These are phyloP conservation scores for California macrophylla DNA, from an alignment of 441 rosid genomes.

Conservation along the genomic window DNA sequence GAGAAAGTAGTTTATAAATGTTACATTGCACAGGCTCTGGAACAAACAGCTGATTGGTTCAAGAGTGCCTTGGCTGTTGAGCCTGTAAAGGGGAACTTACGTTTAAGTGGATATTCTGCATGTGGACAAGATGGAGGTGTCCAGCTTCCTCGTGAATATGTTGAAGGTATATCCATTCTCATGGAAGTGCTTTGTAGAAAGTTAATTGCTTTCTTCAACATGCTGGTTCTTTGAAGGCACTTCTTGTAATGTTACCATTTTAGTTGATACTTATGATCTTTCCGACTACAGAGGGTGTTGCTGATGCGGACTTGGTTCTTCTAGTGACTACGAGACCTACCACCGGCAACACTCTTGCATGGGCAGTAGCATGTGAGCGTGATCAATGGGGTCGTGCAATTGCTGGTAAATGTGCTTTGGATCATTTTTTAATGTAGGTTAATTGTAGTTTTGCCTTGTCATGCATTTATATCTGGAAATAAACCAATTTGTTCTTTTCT, in stretches of 20 bases:
- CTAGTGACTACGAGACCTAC: slow-evolving; percentile 97
- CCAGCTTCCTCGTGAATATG: slow-evolving; percentile 84
- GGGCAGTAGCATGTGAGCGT: slow-evolving; percentile 99
- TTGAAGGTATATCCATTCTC: slow-evolving; percentile 54
- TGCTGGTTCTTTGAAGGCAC: background rate
- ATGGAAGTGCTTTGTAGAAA: slow-evolving; percentile 14
- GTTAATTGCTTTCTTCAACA: slow-evolving; percentile 4
- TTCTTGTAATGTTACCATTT: slow-evolving; percentile 1
- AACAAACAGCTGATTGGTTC: slow-evolving; percentile 90
- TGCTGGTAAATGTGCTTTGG: slow-evolving; percentile 50
- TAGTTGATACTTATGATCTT: slow-evolving; percentile 7
- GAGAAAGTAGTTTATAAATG: slow-evolving; percentile 19
- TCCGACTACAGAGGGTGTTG: slow-evolving; percentile 59
- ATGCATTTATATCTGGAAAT: slow-evolving; percentile 16
- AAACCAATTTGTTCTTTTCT: slow-evolving; percentile 7
- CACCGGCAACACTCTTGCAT: slow-evolving; percentile 95
- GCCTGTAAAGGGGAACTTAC: slow-evolving; percentile 91
- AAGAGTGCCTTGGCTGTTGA: slow-evolving; percentile 86
- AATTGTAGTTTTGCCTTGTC: background rate
- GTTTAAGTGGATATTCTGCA: slow-evolving; percentile 95
- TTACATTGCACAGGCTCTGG: slow-evolving; percentile 61
- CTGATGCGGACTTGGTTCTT: slow-evolving; percentile 82
- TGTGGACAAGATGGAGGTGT: slow-evolving; percentile 99
- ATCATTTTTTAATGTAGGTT: background rate
- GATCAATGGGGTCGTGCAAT: slow-evolving; percentile 99